Conservation (phyloP, 2,329 filamentous ascomycete genomes). For the Fusarium luffae region DNA sequence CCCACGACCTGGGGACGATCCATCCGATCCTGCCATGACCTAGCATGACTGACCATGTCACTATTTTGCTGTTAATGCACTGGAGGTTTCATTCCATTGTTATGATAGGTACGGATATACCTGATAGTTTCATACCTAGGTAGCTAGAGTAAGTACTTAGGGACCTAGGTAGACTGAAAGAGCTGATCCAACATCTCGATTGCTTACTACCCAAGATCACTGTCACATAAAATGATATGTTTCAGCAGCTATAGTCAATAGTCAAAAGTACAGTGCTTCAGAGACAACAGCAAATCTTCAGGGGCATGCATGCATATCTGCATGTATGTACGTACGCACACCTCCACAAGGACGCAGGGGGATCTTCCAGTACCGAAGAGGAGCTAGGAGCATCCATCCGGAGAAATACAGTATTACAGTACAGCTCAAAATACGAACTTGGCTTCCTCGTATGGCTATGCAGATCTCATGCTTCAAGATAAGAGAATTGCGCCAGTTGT, state of each 20-base stretch:
- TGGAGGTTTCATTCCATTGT: neutral
- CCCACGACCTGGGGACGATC: constrained; percentile 42
- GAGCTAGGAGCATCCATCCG: constrained; percentile 28
- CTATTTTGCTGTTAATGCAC: neutral
- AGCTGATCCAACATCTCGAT: neutral
- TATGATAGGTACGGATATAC: neutral
- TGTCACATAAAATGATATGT: neutral
- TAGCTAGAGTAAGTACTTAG: neutral
- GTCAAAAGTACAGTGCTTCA: neutral
- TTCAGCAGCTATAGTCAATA: neutral
- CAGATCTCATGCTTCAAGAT: constrained; percentile 33
- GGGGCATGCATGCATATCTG: constrained; percentile 25
- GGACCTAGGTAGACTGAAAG: neutral
- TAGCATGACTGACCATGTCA: neutral
- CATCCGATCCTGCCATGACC: constrained; percentile 35
- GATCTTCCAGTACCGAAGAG: constrained; percentile 37
- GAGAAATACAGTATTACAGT: constrained; percentile 8
- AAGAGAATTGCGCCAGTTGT: neutral
- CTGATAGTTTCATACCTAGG: neutral
- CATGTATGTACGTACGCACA: constrained; percentile 12
- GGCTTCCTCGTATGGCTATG: constrained; percentile 31
- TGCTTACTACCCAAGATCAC: neutral
- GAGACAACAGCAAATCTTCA: constrained; percentile 15
- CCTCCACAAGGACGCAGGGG: constrained; percentile 34
- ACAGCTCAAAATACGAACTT: constrained; percentile 39